These are phyloP conservation scores for Chrysosporium keratinophilum DNA, from an alignment of 2,329 filamentous ascomycete species.

Conservation along the genomic window DNA sequence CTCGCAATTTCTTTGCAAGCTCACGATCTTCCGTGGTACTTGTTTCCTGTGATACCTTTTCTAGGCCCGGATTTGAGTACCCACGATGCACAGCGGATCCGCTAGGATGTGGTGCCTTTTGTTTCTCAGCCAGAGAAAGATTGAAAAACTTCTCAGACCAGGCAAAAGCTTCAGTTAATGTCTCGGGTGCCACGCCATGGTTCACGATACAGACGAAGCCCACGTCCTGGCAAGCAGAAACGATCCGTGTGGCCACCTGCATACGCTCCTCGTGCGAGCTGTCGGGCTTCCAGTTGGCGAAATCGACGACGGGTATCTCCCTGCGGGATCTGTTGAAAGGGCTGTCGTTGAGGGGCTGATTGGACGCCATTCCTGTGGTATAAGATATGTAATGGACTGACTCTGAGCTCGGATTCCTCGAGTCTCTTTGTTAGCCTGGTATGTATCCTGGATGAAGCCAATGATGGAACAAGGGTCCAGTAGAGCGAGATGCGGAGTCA, in stretches of 20 bases:
- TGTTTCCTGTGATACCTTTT: conserved; percentile 44
- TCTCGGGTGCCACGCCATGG: conserved; percentile 34
- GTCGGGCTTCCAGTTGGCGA: conserved; percentile 28
- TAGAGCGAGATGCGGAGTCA: no score
- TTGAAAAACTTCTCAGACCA: conserved; percentile 38
- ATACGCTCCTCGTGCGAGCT: conserved; percentile 23
- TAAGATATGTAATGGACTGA: background rate
- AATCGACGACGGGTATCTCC: conserved; percentile 33
- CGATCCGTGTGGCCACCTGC: conserved; percentile 31
- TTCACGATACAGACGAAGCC: conserved; percentile 43
- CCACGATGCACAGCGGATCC: conserved; percentile 44
- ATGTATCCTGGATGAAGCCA: no score
- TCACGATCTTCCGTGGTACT: conserved; percentile 34
- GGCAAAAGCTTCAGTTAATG: conserved; percentile 37
- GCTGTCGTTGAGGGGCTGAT: background rate
- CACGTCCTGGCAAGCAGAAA: conserved; percentile 35
- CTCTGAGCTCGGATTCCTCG: no score
- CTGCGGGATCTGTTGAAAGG: background rate
- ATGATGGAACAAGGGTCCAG: no score
- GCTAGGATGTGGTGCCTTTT: conserved; percentile 41
- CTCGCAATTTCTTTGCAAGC: conserved; percentile 29
- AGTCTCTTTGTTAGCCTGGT: no score
- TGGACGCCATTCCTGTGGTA: background rate
- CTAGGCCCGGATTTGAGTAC: conserved; percentile 47
- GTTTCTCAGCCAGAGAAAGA: conserved; percentile 37